phyloP scores from a whole-genome alignment of 2,329 filamentous ascomycete genomes.

The Microascus cirrosus region DNA sequence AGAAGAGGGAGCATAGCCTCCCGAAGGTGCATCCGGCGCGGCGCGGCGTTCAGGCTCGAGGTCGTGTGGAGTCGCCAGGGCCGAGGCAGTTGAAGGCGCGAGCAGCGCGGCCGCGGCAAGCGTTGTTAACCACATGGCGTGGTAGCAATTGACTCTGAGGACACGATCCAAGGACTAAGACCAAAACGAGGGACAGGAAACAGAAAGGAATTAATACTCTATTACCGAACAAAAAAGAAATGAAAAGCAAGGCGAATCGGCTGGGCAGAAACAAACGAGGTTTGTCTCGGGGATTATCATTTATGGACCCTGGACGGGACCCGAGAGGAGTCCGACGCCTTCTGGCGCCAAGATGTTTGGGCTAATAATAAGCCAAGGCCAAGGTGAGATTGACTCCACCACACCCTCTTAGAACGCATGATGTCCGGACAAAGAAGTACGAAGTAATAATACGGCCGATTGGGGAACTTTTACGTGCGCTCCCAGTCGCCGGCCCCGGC shows the following conservation, averaged over 20 bases:
- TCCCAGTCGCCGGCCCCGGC: not conserved
- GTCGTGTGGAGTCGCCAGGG: not conserved
- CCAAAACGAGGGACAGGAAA: not conserved
- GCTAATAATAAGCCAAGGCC: too few relatives aligned
- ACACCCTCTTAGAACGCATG: too few relatives aligned
- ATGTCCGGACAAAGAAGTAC: too few relatives aligned
- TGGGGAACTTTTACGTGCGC: not conserved
- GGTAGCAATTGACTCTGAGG: not conserved
- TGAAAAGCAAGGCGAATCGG: not conserved
- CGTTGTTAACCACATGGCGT: constrained; percentile 6
- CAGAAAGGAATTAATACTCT: not conserved
- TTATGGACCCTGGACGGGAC: not conserved
- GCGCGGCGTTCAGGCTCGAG: constrained; percentile 13
- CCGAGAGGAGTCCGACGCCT: not conserved
- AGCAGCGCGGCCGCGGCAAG: not conserved
- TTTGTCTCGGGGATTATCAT: not conserved
- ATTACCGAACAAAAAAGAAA: not conserved
- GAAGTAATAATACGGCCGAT: not conserved
- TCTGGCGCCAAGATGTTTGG: not conserved
- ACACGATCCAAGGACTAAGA: not conserved
- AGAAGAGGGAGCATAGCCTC: constrained; percentile 60
- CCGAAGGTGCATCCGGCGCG: constrained; percentile 24
- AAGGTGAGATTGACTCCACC: too few relatives aligned
- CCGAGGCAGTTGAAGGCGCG: constrained; percentile 5
- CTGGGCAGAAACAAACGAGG: not conserved